Conservation (phyloP, 139 green algal species). For the Dunaliella sp. region DNA sequence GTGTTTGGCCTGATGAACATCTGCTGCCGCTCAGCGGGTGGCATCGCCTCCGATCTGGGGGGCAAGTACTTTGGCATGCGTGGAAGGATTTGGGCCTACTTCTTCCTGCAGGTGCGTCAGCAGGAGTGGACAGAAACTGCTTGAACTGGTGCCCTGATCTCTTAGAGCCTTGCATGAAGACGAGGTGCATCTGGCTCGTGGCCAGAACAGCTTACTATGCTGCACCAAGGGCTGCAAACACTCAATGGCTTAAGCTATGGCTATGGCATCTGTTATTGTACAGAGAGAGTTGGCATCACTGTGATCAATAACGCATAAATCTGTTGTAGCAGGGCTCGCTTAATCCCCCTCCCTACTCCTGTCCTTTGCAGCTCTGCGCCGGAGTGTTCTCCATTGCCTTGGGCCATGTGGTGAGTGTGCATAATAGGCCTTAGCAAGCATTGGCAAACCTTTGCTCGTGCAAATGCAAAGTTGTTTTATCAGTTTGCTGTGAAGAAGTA, state of each 20-base stretch:
- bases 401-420: background rate
- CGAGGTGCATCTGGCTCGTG: background rate
- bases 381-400: background rate
- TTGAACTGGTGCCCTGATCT: background rate
- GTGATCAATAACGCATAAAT: background rate
- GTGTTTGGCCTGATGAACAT: constrained; percentile 92
- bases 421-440: too few relatives aligned
- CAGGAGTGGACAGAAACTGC: too few relatives aligned
- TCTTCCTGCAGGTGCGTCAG: constrained; percentile 25
- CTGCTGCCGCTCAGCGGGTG: constrained; percentile 61
- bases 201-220: constrained; percentile 73
- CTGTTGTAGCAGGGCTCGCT: background rate
- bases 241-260: constrained; percentile 15
- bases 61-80: constrained; percentile 65
- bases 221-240: constrained; percentile 69
- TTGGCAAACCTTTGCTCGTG: too few relatives aligned
- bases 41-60: background rate
- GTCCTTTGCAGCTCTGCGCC: background rate
- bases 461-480: background rate
- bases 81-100: constrained; percentile 76
- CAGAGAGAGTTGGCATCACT: too few relatives aligned
- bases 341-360: background rate
- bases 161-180: background rate
- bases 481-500: background rate
- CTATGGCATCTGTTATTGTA: background rate